Evolutionary conservation across 768 basidiomycete genomes (phyloP).

Genomic region (Boletus speciosus): DNA sequence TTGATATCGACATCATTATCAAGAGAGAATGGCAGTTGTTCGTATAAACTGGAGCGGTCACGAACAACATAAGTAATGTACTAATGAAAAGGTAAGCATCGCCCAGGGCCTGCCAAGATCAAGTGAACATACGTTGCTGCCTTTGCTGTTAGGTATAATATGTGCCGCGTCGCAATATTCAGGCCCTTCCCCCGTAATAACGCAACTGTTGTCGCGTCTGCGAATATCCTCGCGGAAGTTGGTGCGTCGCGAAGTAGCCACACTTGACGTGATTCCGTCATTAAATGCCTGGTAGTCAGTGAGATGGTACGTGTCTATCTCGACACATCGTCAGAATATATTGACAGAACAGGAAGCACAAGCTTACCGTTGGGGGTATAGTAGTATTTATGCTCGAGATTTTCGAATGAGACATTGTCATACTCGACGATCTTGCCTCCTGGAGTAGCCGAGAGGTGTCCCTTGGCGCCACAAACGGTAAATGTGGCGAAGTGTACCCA

Average conservation of each 20-base stretch:
- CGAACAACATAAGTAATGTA: neutral
- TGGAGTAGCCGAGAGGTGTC: neutral
- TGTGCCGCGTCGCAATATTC: neutral
- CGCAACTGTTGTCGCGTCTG: neutral
- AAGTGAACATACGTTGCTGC: neutral
- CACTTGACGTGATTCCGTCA: neutral
- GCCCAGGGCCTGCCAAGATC: neutral
- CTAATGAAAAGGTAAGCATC: neutral
- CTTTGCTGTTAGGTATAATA: neutral
- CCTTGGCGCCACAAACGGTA: neutral
- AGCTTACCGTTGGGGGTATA: neutral
- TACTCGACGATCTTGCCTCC: neutral
- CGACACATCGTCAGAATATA: neutral
- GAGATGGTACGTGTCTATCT: neutral
- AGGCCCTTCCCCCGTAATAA: neutral
- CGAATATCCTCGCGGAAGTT: neutral
- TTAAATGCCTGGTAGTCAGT: neutral
- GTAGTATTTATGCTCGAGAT: neutral
- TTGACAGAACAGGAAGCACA: neutral
- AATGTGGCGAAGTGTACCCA: neutral
- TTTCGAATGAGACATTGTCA: neutral
- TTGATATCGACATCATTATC: neutral
- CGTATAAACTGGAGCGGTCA: neutral
- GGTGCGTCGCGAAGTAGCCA: neutral
- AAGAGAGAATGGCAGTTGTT: neutral